Evolutionary conservation across 2,329 filamentous ascomycete genomes (phyloP), one percentile per base, ranked within the genome.

Genomic region (Lachnellula arida): DNA sequence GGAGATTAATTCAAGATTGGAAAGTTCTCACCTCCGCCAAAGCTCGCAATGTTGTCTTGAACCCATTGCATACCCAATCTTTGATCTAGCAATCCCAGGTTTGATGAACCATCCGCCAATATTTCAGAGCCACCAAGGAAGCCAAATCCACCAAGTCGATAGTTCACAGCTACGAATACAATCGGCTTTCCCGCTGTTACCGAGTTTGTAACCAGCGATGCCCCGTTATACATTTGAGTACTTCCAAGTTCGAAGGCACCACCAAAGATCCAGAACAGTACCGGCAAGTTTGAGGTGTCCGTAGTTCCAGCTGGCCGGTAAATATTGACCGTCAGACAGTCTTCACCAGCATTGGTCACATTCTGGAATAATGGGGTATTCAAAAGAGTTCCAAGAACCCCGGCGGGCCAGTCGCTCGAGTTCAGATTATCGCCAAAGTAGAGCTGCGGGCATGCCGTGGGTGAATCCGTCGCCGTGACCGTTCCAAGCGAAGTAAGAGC

Each of bases 161-260:
- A 92, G 73, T 91, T 92, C 66, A 92, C 83, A 0, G 85, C 81
- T 0, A 93, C 88, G 53, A 86, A 89, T 47, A 95, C 73, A 59
- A 93, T 84, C 0, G 86, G 85, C 71, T 88, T 82, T 34, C 76
- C 76, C 52, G 70, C 70, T 3, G 66, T 57, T 39, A 81, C 67
- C 2, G 76, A 80, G 15, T 74, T 73, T 1, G 66, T 52, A 0
- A 85, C 63, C 11, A 83, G 71, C 43, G 71, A 71, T 4, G 73
- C 69, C 4, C 71, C 80, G 57, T 85, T 80, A 61, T 84, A 85
- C 69, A 76, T 78, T 55, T 67, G 70, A 54, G 70, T 77, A 56
- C 70, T 78, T 23, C 78, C 80, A 5, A 82, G 70, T 67, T 83
- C 76, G 55, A 86, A 87, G 7, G 81, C 86, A 39, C 86, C 86